phyloP scores from a whole-genome alignment of 2,329 filamentous ascomycete species.

The Emergomyces pasteurianus region DNA sequence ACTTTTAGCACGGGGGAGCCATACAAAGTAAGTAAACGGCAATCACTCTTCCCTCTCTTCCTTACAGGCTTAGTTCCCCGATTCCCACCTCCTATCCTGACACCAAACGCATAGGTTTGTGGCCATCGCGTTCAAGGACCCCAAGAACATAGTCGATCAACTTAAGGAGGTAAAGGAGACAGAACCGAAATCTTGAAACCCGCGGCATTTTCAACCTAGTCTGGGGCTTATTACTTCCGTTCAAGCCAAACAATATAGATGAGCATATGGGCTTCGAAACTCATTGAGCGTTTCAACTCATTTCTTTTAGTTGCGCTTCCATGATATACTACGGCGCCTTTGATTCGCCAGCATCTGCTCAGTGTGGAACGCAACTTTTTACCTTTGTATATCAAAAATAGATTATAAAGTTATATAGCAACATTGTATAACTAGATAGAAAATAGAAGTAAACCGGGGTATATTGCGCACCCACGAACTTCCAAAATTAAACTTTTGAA shows the following conservation, averaged over 20 bases:
- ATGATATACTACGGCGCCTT: not conserved
- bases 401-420: not conserved
- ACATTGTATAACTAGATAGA: not conserved
- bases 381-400: not conserved
- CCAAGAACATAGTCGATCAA: slow-evolving; percentile 41
- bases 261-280: not conserved
- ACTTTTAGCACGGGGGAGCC: slow-evolving; percentile 52
- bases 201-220: not conserved
- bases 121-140: slow-evolving; percentile 49
- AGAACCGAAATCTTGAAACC: not conserved
- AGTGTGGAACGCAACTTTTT: not conserved
- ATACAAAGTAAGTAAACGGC: slow-evolving; percentile 48
- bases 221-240: not conserved
- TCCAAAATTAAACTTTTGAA: not conserved
- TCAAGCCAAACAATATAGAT: not conserved
- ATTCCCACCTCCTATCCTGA: not conserved
- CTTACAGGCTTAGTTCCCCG: not conserved
- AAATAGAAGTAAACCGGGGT: not conserved
- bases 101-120: slow-evolving; percentile 36
- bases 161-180: not conserved
- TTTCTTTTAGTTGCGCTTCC: too few species aligned
- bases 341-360: not conserved
- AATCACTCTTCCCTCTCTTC: too few species aligned
- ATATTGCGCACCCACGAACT: not conserved
- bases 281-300: not conserved